Conservation (phyloP, 2,329 filamentous ascomycete species). For the Colletotrichum lindemuthianum region DNA sequence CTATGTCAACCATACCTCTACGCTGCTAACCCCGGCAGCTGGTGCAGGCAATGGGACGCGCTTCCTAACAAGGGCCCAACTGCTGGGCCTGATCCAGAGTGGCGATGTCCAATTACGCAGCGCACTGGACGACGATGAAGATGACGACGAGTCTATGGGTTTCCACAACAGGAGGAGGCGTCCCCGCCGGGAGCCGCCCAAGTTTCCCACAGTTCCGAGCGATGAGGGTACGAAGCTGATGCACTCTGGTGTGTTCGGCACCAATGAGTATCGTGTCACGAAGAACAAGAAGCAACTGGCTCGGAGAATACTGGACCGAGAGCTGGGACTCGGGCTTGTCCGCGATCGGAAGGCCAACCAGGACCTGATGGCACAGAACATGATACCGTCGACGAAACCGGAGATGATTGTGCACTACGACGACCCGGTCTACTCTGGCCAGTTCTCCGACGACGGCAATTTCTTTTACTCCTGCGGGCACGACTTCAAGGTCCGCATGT, state of each 20-base stretch:
- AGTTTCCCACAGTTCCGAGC: constrained; percentile 87
- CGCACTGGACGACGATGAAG: constrained; percentile 50
- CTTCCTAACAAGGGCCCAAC: constrained; percentile 48
- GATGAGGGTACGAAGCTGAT: constrained; percentile 81
- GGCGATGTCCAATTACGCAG: constrained; percentile 48
- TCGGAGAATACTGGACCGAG: constrained; percentile 80
- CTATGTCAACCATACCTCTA: no score
- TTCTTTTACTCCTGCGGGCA: constrained; percentile 95
- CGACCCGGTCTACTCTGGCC: constrained; percentile 88
- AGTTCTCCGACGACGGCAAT: constrained; percentile 96
- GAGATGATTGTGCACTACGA: constrained; percentile 92
- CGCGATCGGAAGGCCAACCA: constrained; percentile 69
- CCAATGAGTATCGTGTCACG: constrained; percentile 64
- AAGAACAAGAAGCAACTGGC: constrained; percentile 67
- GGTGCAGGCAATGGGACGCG: constrained; percentile 41
- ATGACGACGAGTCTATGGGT: constrained; percentile 48
- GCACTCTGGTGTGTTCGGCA: constrained; percentile 83
- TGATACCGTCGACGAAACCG: constrained; percentile 80
- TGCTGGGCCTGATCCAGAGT: constrained; percentile 53
- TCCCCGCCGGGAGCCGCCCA: constrained; percentile 56
- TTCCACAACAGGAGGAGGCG: constrained; percentile 57
- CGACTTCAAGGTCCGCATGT: constrained; percentile 95
- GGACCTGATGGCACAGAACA: constrained; percentile 64
- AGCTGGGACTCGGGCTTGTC: constrained; percentile 76
- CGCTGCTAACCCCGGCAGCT: constrained; percentile 2